Evolutionary conservation across 2,329 filamentous ascomycete genomes (phyloP).

Genomic region (Sphaerulina musiva): DNA sequence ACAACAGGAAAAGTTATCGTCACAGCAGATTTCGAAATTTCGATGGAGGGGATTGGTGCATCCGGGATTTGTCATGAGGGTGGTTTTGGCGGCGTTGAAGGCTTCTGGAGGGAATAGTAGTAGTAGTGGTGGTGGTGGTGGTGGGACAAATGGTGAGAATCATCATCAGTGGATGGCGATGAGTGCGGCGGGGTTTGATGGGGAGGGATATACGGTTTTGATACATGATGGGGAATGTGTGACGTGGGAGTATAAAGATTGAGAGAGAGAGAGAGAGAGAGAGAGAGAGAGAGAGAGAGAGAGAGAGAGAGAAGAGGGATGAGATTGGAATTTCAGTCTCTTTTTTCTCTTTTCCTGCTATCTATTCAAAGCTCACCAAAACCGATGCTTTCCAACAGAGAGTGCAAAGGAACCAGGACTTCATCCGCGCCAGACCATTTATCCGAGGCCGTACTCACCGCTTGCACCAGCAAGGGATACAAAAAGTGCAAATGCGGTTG

Average conservation of each 20-base stretch:
- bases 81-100: conserved; percentile 29
- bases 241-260: conserved; percentile 33
- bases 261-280: conserved; percentile 6
- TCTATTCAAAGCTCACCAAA: not conserved
- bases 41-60: conserved; percentile 43
- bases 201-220: conserved; percentile 29
- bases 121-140: conserved; percentile 9
- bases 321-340: not conserved
- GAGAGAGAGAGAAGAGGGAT: not conserved
- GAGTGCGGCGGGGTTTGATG: conserved; percentile 27
- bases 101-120: conserved; percentile 2
- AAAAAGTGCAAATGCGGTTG: conserved; percentile 73
- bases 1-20: too few relatives aligned
- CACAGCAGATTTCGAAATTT: conserved; percentile 33
- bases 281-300: conserved; percentile 7
- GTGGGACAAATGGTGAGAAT: not conserved
- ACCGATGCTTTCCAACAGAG: conserved; percentile 33
- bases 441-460: conserved; percentile 54
- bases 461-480: conserved; percentile 68
- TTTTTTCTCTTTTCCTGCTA: too few relatives aligned
- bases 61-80: conserved; percentile 29
- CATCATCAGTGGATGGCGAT: conserved; percentile 32
- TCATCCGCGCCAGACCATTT: conserved; percentile 54
- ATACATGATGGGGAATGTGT: conserved; percentile 22
- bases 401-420: conserved; percentile 36